phyloP scores from a whole-genome alignment of 2,329 filamentous ascomycete species.

The Fusarium sp. region DNA sequence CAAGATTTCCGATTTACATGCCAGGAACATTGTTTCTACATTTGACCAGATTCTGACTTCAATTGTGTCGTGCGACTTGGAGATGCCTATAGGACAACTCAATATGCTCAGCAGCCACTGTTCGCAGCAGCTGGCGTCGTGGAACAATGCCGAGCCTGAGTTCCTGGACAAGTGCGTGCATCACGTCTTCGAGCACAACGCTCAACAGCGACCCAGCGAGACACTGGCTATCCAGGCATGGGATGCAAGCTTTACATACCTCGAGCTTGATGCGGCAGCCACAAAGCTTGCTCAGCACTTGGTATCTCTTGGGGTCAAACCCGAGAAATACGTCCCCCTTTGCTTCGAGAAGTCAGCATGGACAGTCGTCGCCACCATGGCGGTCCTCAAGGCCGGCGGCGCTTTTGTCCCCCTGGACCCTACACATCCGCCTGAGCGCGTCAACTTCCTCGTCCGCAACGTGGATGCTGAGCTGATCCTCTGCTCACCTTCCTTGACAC shows the following conservation, averaged over 20 bases:
- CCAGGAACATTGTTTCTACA: slow-evolving; percentile 31
- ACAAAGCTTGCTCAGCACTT: slow-evolving; percentile 50
- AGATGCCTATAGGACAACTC: slow-evolving; percentile 30
- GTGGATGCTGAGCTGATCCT: slow-evolving; percentile 24
- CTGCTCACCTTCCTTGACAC: slow-evolving; percentile 2
- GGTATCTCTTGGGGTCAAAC: slow-evolving; percentile 46
- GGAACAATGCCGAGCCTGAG: slow-evolving; percentile 44
- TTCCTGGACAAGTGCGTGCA: slow-evolving; percentile 51
- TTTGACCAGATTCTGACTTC: slow-evolving; percentile 33
- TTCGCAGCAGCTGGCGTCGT: slow-evolving; percentile 14
- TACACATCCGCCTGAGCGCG: slow-evolving; percentile 48
- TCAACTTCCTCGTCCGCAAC: slow-evolving; percentile 22
- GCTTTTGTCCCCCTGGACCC: slow-evolving; percentile 51
- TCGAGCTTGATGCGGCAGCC: slow-evolving; percentile 44
- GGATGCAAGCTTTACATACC: slow-evolving; percentile 55
- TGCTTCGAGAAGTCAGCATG: slow-evolving; percentile 55
- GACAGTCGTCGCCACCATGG: slow-evolving; percentile 49
- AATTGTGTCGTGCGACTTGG: neutral
- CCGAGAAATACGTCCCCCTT: slow-evolving; percentile 46
- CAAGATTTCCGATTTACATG: slow-evolving; percentile 34
- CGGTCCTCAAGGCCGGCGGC: slow-evolving; percentile 51
- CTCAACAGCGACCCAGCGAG: slow-evolving; percentile 41
- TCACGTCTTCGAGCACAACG: slow-evolving; percentile 54
- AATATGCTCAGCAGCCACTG: slow-evolving; percentile 22
- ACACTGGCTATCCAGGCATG: slow-evolving; percentile 57